These are phyloP conservation scores for Salix viminalis DNA, from an alignment of 345 rosid genomes.

Conservation along the genomic window DNA sequence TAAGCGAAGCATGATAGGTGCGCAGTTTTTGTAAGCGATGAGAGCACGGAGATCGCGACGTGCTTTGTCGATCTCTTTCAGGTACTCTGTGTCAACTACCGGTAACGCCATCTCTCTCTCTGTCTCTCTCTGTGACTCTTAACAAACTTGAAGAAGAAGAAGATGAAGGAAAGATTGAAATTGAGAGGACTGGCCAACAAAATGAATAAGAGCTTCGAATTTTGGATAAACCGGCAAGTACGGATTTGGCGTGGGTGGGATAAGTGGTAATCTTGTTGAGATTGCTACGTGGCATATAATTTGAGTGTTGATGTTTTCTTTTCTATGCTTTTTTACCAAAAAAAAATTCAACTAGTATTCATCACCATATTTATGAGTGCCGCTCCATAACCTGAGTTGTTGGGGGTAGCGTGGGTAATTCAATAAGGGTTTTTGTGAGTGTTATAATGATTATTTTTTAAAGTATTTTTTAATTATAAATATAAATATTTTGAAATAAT, in stretches of 20 bases:
- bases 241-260: neutral
- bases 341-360: neutral
- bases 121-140: neutral
- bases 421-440: too few relatives aligned
- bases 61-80: slow-evolving; percentile 79
- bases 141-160: neutral
- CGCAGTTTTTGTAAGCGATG: slow-evolving; percentile 76
- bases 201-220: neutral
- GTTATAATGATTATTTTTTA: too few relatives aligned
- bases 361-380: too few relatives aligned
- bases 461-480: too few relatives aligned
- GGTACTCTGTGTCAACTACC: slow-evolving; percentile 72
- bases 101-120: slow-evolving; percentile 56
- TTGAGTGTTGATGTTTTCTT: neutral
- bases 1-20: slow-evolving; percentile 94
- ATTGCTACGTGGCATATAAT: neutral
- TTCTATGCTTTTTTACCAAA: neutral
- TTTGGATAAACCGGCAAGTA: neutral
- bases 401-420: too few relatives aligned
- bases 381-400: too few relatives aligned
- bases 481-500: too few relatives aligned
- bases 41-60: slow-evolving; percentile 93
- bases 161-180: neutral
- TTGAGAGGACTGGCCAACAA: neutral
- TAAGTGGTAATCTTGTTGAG: neutral